Percentiles rank a stretch among this genome's conserved stretches.
phyloP scores from a whole-genome alignment of 2,329 filamentous ascomycete genomes.

The Aspergillus sp. region DNA sequence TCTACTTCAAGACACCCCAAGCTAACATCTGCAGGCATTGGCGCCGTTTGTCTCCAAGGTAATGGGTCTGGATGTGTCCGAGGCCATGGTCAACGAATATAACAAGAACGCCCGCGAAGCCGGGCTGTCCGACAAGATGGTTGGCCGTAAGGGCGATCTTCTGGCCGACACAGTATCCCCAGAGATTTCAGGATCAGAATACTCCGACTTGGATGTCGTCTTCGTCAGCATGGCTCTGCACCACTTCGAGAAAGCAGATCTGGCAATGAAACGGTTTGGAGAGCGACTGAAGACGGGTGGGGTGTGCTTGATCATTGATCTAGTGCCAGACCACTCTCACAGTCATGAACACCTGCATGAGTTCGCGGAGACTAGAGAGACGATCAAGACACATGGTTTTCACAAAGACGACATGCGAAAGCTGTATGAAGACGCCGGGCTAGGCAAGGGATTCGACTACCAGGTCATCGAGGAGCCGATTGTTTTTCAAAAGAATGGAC shows the following conservation, averaged over 20 bases:
- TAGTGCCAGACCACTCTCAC: slow-evolving; percentile 54
- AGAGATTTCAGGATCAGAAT: slow-evolving; percentile 59
- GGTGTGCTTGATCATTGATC: slow-evolving; percentile 66
- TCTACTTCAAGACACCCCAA: neutral
- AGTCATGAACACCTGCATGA: slow-evolving; percentile 16
- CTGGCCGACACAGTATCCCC: slow-evolving; percentile 51
- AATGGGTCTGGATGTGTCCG: slow-evolving; percentile 68
- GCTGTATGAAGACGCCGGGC: slow-evolving; percentile 65
- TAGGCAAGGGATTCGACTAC: slow-evolving; percentile 57
- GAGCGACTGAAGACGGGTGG: slow-evolving; percentile 65
- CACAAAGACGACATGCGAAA: slow-evolving; percentile 56
- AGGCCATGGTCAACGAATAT: slow-evolving; percentile 68
- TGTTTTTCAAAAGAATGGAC: slow-evolving; percentile 38
- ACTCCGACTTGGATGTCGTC: slow-evolving; percentile 68
- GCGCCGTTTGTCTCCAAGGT: slow-evolving; percentile 62
- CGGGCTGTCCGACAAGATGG: slow-evolving; percentile 56
- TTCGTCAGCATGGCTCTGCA: slow-evolving; percentile 64
- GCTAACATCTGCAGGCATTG: slow-evolving; percentile 45
- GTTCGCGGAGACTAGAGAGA: slow-evolving; percentile 44
- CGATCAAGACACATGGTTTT: slow-evolving; percentile 68
- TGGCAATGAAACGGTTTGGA: slow-evolving; percentile 59
- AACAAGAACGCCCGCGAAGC: slow-evolving; percentile 57
- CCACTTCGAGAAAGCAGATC: slow-evolving; percentile 64
- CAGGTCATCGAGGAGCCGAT: slow-evolving; percentile 53
- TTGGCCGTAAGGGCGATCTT: slow-evolving; percentile 59